Evolutionary conservation across 148 eudicot species (phyloP).

Genomic region (Amaranthus hypochondriacus): DNA sequence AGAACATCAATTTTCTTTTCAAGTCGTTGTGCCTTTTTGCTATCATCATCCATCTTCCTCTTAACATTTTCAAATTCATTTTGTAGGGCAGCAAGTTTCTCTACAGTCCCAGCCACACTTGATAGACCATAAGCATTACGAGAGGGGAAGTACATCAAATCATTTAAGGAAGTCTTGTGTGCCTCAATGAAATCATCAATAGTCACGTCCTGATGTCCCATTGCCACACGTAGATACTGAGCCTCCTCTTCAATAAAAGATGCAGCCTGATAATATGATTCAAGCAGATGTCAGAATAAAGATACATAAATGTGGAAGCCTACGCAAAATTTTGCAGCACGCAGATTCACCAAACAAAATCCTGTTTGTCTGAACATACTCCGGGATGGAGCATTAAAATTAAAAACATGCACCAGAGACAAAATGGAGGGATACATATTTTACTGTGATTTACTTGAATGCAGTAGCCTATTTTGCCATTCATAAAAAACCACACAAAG

Average conservation of each 20-base stretch:
- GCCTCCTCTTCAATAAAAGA: constrained; percentile 60
- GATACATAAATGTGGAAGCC: neutral
- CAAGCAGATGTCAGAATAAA: constrained; percentile 2
- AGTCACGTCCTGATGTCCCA: constrained; percentile 79
- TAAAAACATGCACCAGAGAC: neutral
- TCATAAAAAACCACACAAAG: too few species aligned
- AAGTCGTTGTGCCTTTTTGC: constrained; percentile 76
- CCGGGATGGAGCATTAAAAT: neutral
- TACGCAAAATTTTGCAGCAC: neutral
- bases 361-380: neutral
- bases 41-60: constrained; percentile 88
- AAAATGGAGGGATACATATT: neutral
- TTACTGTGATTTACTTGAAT: neutral
- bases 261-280: constrained; percentile 54
- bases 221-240: constrained; percentile 56
- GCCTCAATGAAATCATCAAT: constrained; percentile 85
- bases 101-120: constrained; percentile 83
- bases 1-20: constrained; percentile 87
- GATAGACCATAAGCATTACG: constrained; percentile 84
- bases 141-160: constrained; percentile 84
- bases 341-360: neutral
- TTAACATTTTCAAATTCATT: constrained; percentile 84
- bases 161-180: constrained; percentile 68
- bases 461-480: neutral
- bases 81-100: constrained; percentile 81